A percentile compares a stretch with the other conserved stretches of the same genome.
Conservation (phyloP, 192 early-diverging fungal genomes). For the Podila minutissima region DNA sequence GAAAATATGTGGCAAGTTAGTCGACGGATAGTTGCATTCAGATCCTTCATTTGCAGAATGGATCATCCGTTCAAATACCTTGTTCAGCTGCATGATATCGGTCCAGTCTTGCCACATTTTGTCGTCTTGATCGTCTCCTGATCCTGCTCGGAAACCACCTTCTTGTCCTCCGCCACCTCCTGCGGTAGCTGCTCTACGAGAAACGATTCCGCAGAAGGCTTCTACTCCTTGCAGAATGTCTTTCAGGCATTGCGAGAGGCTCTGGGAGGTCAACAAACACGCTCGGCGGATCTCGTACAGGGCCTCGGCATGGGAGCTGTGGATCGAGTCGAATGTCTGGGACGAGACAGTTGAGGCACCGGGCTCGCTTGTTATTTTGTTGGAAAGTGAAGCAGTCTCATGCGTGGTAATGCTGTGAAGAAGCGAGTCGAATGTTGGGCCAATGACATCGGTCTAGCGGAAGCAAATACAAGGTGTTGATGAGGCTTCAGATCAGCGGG, state of each 20-base stretch:
- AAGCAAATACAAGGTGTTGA: background rate
- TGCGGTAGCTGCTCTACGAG: constrained; percentile 34
- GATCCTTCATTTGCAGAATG: background rate
- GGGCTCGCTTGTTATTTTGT: background rate
- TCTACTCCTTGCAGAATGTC: constrained; percentile 16
- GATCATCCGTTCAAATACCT: constrained; percentile 3
- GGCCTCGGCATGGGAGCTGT: constrained; percentile 34
- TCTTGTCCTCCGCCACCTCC: constrained; percentile 38
- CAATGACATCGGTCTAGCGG: constrained; percentile 55
- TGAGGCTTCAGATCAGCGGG: background rate
- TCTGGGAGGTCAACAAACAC: constrained; percentile 24
- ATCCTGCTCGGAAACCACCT: constrained; percentile 24
- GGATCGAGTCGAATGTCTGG: constrained; percentile 33
- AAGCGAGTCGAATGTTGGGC: constrained; percentile 42
- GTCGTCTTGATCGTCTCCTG: constrained; percentile 26
- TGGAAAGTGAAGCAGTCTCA: constrained; percentile 6
- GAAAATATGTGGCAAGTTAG: too few species aligned
- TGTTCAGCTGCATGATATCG: constrained; percentile 17
- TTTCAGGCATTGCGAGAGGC: constrained; percentile 11
- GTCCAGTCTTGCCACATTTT: constrained; percentile 44
- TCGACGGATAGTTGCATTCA: too few species aligned
- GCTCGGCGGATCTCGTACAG: constrained; percentile 42
- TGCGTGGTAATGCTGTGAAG: constrained; percentile 29
- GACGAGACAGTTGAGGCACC: background rate
- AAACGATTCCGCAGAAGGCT: constrained; percentile 23